Conservation (phyloP, 441 rosid genomes). For the Croton laevigatus region DNA sequence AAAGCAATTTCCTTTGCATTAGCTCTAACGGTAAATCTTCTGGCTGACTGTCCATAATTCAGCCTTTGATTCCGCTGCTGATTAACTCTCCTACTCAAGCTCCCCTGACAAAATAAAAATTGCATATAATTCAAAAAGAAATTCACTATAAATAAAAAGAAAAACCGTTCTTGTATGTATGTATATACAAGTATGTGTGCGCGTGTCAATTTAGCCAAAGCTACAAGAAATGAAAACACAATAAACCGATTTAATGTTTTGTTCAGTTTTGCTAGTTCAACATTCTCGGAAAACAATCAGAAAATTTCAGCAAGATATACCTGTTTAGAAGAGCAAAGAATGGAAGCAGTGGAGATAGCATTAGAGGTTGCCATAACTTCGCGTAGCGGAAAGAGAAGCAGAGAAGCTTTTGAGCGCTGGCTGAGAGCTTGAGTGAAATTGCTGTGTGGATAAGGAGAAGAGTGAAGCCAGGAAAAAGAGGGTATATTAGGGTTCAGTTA, state of each 20-base stretch:
- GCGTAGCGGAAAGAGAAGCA: not conserved
- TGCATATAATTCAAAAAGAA: not conserved
- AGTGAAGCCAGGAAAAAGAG: conserved; percentile 2
- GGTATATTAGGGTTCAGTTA: conserved; percentile 42
- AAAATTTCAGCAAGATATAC: conserved; percentile 26
- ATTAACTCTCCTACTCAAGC: conserved; percentile 44
- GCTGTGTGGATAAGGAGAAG: conserved; percentile 42
- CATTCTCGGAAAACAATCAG: not conserved
- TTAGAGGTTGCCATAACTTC: conserved; percentile 74
- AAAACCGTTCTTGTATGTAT: too few relatives aligned
- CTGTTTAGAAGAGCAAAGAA: conserved; percentile 74
- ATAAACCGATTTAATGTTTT: not conserved
- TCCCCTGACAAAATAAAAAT: conserved; percentile 19
- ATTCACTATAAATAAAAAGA: not conserved
- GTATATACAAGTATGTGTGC: too few relatives aligned
- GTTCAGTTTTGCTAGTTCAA: not conserved
- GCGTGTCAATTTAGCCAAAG: too few relatives aligned
- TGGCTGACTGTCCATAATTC: conserved; percentile 43
- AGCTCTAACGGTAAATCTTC: conserved; percentile 70
- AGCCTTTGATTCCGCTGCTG: conserved; percentile 51
- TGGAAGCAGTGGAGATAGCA: conserved; percentile 65
- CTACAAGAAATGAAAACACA: conserved; percentile 1
- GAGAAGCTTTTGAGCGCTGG: not conserved
- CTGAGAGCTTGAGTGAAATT: not conserved
- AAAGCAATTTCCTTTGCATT: conserved; percentile 84